Percentiles rank a stretch among this genome's conserved stretches.
Conservation (phyloP, 1,284 basidiomycete genomes). For the Ganoderma lucidum region DNA sequence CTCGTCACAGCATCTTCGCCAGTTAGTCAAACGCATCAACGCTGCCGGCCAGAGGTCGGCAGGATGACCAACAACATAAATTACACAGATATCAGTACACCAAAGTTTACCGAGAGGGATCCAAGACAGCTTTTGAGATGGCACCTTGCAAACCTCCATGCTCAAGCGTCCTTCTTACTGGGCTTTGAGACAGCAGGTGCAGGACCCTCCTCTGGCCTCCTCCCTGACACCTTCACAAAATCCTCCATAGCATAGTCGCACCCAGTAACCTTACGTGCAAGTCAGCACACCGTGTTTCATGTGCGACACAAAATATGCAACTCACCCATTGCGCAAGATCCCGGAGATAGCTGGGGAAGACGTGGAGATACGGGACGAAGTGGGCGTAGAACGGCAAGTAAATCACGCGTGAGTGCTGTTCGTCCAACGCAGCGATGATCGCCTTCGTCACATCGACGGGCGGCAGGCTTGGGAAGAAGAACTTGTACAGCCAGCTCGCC, state of each 20-base stretch:
- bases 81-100: constrained; percentile 27
- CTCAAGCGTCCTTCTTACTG: constrained; percentile 19
- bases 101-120: not conserved
- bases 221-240: constrained; percentile 56
- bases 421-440: constrained; percentile 83
- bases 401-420: constrained; percentile 76
- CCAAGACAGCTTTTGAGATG: not conserved
- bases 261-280: constrained; percentile 55
- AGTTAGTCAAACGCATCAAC: not conserved
- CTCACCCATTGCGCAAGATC: constrained; percentile 79
- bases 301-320: not conserved
- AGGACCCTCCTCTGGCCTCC: constrained; percentile 51
- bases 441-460: constrained; percentile 81
- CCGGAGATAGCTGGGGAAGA: constrained; percentile 75
- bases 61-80: constrained; percentile 16
- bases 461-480: constrained; percentile 78
- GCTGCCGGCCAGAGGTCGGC: not conserved
- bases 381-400: constrained; percentile 79
- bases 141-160: not conserved
- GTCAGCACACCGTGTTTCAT: not conserved
- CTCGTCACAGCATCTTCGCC: not conserved
- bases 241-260: constrained; percentile 55
- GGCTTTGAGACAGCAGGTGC: constrained; percentile 23
- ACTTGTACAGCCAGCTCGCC: constrained; percentile 60
- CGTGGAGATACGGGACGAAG: constrained; percentile 59